Conservation (phyloP, 352 stramenopile genomes). For the Globisporangium spinosum region DNA sequence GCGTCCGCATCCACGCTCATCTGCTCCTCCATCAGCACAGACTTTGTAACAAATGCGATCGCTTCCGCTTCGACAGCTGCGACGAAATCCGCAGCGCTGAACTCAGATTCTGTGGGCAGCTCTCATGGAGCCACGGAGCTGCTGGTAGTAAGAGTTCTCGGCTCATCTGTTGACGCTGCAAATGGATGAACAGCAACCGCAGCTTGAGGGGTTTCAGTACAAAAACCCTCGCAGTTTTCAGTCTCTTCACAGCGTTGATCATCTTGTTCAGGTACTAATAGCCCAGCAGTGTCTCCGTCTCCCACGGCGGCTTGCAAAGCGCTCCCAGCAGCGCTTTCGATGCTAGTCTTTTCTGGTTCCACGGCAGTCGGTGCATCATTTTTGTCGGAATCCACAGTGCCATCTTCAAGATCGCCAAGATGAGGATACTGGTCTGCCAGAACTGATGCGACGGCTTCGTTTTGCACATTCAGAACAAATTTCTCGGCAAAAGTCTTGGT, state of each 20-base stretch:
- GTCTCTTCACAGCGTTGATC: background rate
- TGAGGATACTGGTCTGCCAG: background rate
- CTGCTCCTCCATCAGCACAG: background rate
- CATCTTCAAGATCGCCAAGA: background rate
- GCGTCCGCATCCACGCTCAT: background rate
- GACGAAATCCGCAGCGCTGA: conserved; percentile 9
- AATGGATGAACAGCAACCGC: background rate
- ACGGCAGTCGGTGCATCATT: background rate
- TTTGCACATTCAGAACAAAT: background rate
- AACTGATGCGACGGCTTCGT: background rate
- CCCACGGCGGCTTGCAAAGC: background rate
- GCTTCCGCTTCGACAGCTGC: conserved; percentile 3
- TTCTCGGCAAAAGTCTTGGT: background rate
- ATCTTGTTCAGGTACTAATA: background rate
- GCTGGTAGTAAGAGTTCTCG: background rate
- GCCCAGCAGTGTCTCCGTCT: background rate
- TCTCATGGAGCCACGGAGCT: background rate
- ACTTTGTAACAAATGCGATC: background rate
- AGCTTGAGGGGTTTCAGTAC: background rate
- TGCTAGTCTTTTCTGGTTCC: background rate
- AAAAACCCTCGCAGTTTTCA: background rate
- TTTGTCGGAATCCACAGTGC: background rate
- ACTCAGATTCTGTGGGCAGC: background rate
- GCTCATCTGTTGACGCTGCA: background rate
- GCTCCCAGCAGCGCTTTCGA: background rate